Evolutionary conservation across 192 early-diverging fungal species (phyloP).

Genomic region (Mortierella hygrophila): DNA sequence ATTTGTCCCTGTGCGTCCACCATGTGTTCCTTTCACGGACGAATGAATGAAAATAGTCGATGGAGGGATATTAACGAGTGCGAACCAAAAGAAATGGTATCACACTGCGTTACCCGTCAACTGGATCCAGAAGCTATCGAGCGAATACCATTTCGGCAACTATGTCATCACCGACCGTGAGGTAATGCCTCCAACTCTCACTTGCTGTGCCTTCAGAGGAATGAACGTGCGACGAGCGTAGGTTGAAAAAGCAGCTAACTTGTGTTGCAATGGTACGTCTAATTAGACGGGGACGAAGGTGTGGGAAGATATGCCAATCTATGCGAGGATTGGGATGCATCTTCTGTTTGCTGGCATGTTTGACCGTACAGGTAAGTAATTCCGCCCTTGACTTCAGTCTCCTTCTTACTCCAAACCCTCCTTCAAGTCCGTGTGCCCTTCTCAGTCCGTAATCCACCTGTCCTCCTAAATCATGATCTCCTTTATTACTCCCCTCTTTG

Average conservation of each 20-base stretch:
- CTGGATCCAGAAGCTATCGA: constrained; percentile 56
- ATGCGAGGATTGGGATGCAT: constrained; percentile 67
- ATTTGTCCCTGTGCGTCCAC: background rate
- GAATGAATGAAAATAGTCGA: constrained; percentile 12
- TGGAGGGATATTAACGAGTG: constrained; percentile 50
- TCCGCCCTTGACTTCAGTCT: background rate
- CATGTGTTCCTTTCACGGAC: background rate
- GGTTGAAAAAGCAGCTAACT: background rate
- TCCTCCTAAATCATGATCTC: background rate
- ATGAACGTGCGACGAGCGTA: background rate
- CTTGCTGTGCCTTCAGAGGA: background rate
- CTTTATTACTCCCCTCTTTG: background rate
- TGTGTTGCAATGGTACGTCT: background rate
- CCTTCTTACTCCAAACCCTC: background rate
- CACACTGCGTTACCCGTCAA: constrained; percentile 52
- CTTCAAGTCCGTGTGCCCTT: background rate
- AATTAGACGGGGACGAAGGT: constrained; percentile 53
- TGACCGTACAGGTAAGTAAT: constrained; percentile 46
- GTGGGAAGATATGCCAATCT: constrained; percentile 68
- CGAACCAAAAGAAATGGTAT: constrained; percentile 52
- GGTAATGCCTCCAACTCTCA: constrained; percentile 13
- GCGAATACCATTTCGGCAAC: constrained; percentile 59
- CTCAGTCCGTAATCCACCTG: background rate
- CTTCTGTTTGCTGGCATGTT: constrained; percentile 59
- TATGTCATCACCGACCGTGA: constrained; percentile 55